Conservation (phyloP, 1,284 basidiomycete genomes). For the Tylopilus sp. region DNA sequence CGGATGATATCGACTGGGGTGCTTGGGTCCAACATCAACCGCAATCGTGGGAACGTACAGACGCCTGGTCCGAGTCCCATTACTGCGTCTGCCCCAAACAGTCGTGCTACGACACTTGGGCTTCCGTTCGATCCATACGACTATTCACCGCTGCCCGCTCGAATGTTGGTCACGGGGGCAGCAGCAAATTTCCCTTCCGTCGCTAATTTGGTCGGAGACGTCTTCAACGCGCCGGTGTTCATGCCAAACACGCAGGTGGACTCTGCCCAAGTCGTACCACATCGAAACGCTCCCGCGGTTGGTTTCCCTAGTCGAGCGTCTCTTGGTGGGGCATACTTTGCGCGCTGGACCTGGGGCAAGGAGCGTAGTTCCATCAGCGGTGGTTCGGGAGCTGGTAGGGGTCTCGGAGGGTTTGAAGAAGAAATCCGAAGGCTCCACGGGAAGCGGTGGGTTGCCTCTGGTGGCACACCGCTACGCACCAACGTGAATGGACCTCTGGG, state of each 20-base stretch:
- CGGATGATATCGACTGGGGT: slow-evolving; percentile 63
- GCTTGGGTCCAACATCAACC: slow-evolving; percentile 38
- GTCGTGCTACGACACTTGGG: slow-evolving; percentile 49
- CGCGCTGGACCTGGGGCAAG: slow-evolving; percentile 77
- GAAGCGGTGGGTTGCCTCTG: slow-evolving; percentile 66
- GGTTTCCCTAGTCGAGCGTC: slow-evolving; percentile 66
- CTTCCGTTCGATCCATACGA: slow-evolving; percentile 75
- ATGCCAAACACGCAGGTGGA: slow-evolving; percentile 71
- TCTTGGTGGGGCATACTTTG: slow-evolving; percentile 69
- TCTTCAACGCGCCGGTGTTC: slow-evolving; percentile 74
- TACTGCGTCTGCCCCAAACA: slow-evolving; percentile 29
- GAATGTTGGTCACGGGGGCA: slow-evolving; percentile 66
- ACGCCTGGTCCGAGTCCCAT: slow-evolving; percentile 30
- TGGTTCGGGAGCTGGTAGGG: slow-evolving; percentile 35
- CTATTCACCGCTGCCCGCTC: slow-evolving; percentile 53
- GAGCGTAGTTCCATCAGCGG: slow-evolving; percentile 43
- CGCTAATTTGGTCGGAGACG: slow-evolving; percentile 70
- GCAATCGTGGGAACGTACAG: slow-evolving; percentile 32
- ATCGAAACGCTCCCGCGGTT: slow-evolving; percentile 64
- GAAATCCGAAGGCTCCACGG: slow-evolving; percentile 65
- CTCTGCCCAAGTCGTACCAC: slow-evolving; percentile 65
- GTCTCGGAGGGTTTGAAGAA: slow-evolving; percentile 68
- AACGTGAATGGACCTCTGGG: slow-evolving; percentile 43
- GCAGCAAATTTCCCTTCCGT: slow-evolving; percentile 82
- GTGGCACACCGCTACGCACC: slow-evolving; percentile 52